Evolutionary conservation across 2,329 filamentous ascomycete genomes (phyloP), one percentile per base, ranked within the genome.

Genomic region (Colletotrichum sp.): DNA sequence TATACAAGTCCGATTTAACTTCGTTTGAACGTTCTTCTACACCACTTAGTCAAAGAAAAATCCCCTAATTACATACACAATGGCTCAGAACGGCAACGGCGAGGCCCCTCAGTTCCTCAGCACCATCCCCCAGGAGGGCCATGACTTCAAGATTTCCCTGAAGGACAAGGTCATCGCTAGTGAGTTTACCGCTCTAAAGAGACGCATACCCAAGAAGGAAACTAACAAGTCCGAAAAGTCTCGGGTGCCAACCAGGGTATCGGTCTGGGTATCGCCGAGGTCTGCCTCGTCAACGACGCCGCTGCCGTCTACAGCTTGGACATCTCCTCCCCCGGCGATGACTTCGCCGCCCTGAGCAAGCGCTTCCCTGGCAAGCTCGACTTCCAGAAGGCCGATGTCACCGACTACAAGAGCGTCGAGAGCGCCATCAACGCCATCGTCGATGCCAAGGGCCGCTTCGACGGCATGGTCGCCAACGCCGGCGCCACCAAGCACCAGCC

Each of bases 341-440:
- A 85, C 82, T 82, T 86, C 21, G 66, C 66, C 7, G 59, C 39
- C 16, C 24, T 88, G 10, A 80, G 83, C 61, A 86, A 87, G 77
- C 81, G 82, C 7, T 84, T 86, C 78, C 84, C 86, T 16, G 85
- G 86, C 72, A 82, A 82, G 26, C 79, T 90, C 21, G 82, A 84
- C 67, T 89, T 86, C 79, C 80, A 88, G 71, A 80, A 88, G 70
- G 87, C 86, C 78, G 86, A 88, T 68, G 87, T 89, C 5, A 88
- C 86, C 9, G 78, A 80, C 15, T 86, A 88, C 73, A 81, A 83
- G 71, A 84, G 82, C 61, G 81, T 88, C 21, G 81, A 83, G 67
- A 80, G 81, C 6, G 86, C 86, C 4, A 80, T 89, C 32, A 84
- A 88, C 59, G 78, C 81, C 71, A 81, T 88, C 52, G 82, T 86